These are phyloP conservation scores for Eucalyptus tenuipes DNA, from an alignment of 345 rosid genomes.

Conservation along the genomic window DNA sequence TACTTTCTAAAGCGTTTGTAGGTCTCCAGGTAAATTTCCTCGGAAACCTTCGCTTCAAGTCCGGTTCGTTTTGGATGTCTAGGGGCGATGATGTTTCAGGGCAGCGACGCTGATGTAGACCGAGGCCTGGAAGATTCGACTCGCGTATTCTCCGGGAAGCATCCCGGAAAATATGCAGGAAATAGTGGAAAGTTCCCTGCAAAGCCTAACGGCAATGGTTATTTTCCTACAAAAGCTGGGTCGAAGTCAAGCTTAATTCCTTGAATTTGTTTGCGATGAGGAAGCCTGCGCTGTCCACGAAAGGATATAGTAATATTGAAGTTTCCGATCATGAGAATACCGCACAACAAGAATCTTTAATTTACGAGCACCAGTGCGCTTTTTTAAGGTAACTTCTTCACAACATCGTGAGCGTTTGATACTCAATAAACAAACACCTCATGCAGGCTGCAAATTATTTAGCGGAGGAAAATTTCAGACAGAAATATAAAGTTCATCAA, in stretches of 20 bases:
- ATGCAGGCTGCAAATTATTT: not conserved
- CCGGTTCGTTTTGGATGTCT: not conserved
- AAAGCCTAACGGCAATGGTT: not conserved
- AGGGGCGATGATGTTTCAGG: not conserved
- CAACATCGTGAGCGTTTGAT: not conserved
- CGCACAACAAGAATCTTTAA: no score
- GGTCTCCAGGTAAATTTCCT: not conserved
- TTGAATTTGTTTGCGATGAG: not conserved
- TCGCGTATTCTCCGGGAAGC: not conserved
- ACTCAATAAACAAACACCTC: not conserved
- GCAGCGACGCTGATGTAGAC: not conserved
- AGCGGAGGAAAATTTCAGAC: not conserved
- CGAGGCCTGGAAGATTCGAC: not conserved
- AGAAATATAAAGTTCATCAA: not conserved
- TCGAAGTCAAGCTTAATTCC: fast-evolving
- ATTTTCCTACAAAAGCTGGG: no score
- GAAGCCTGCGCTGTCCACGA: not conserved
- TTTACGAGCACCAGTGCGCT: no score
- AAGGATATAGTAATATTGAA: no score
- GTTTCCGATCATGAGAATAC: no score
- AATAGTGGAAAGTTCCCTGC: not conserved
- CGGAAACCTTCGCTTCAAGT: not conserved
- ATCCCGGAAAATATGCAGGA: not conserved
- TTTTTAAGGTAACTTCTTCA: not conserved
- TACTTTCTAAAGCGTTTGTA: not conserved